Base-by-base conservation (phyloP, 2,329 filamentous ascomycete genomes). In the Graphilbum sp. region DNA sequence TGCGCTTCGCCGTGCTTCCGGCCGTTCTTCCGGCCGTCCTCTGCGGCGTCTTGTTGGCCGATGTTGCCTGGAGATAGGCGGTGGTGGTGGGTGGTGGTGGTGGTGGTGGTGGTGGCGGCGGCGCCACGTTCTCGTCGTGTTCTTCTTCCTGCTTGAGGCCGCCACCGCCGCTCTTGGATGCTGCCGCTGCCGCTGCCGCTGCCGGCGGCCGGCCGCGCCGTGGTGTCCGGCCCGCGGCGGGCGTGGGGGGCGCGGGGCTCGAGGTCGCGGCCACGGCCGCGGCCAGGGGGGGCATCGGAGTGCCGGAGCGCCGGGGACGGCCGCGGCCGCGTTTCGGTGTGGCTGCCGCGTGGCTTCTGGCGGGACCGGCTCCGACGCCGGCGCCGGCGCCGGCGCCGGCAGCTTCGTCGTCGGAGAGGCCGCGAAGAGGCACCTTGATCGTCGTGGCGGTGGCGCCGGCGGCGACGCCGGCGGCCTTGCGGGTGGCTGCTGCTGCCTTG, bases 241-340 rank as follows among this genome's bases (percentile, higher is more conserved):
- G 25, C 1, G 37, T 19, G 3, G 24, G 4, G 5, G 24, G 23
- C 6, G 19, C 17, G 6, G 41, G 31, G 23, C 37, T 42, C 21
- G 33, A 35, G 5, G 31, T 35, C n/a, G 20, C n/a, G 5, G 20
- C 21, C n/a, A 10, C 23, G 20, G 13, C 16, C 10, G 20, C 8
- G 12, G n/a, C n/a, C 7, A 17, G n/a, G 2, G 18, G 20, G 16
- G 66, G 63, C 43, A 63, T 57, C 3, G 69, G 69, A 4, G 68
- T 74, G 5, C 63, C 67, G 40, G 69, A 67, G 21, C 61, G 60
- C 39, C 60, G 64, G 34, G 65, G 62, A 24, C 63, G 41, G 5
- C 45, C 41, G 20, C 43, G 45, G 6, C 37, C 35, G 16, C 35
- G 43, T 34, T 44, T 47, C 8, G 45, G 41, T 1, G 43, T 43